Evolutionary conservation across 1,284 basidiomycete species (phyloP).

Genomic region (Ustilago loliicola): DNA sequence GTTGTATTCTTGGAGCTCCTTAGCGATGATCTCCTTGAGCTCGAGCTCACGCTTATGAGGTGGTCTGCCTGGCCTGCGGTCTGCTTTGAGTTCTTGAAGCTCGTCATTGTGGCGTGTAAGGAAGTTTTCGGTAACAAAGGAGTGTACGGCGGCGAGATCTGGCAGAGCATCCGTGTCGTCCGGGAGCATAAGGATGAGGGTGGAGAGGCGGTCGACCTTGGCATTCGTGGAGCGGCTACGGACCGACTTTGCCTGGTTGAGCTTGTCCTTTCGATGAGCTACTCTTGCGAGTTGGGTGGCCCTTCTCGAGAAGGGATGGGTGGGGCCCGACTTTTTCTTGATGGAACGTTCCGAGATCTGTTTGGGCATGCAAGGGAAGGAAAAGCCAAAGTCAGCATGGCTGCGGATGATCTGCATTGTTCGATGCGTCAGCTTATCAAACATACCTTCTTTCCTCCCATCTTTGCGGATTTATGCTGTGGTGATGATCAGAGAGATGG

Average conservation of each 20-base stretch:
- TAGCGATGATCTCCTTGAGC: slow-evolving; percentile 55
- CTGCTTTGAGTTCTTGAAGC: slow-evolving; percentile 47
- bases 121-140: slow-evolving; percentile 56
- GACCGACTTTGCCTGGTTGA: slow-evolving; percentile 45
- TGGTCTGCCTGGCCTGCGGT: slow-evolving; percentile 62
- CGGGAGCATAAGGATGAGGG: slow-evolving; percentile 64
- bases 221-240: slow-evolving; percentile 45
- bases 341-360: slow-evolving; percentile 66
- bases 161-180: slow-evolving; percentile 56
- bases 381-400: not conserved
- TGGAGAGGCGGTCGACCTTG: slow-evolving; percentile 66
- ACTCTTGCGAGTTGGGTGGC: slow-evolving; percentile 65
- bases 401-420: not conserved
- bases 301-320: slow-evolving; percentile 65
- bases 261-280: slow-evolving; percentile 56
- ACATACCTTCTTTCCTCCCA: slow-evolving; percentile 64
- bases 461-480: slow-evolving; percentile 12
- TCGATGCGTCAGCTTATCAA: not conserved
- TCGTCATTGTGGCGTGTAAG: slow-evolving; percentile 63
- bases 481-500: slow-evolving; percentile 2
- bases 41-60: slow-evolving; percentile 57
- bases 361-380: not conserved
- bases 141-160: slow-evolving; percentile 61
- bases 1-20: slow-evolving; percentile 61
- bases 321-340: slow-evolving; percentile 64